Evolutionary conservation across 2,329 filamentous ascomycete species (phyloP).

Genomic region (Neofusicoccum sp.): DNA sequence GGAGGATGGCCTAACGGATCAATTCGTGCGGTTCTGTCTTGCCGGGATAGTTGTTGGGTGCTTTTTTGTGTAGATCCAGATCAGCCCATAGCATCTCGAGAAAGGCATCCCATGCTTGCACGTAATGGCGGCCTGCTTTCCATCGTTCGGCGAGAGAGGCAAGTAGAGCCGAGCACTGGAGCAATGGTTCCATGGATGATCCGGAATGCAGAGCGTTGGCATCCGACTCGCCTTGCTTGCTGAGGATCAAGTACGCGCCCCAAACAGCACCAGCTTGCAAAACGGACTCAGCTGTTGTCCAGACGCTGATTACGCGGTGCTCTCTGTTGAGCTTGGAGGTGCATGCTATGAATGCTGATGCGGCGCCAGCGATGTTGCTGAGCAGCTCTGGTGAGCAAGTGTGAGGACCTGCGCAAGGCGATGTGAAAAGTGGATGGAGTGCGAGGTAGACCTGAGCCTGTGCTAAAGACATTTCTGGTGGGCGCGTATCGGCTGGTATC

Average conservation of each 20-base stretch:
- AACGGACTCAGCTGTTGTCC: conserved; percentile 5
- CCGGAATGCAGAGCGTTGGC: not conserved
- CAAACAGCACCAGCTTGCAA: conserved; percentile 22
- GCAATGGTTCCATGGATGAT: conserved; percentile 7
- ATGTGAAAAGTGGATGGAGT: conserved; percentile 11
- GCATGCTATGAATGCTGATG: not conserved
- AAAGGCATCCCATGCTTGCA: conserved; percentile 17
- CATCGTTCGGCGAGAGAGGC: conserved; percentile 16
- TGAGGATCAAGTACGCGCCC: conserved; percentile 16
- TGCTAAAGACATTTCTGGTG: not conserved
- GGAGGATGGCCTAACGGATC: not conserved
- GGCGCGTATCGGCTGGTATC: not conserved
- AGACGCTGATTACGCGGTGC: conserved; percentile 10
- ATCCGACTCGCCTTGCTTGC: conserved; percentile 10
- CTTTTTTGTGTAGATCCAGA: not conserved
- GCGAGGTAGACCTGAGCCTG: conserved; percentile 16
- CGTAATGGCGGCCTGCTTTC: not conserved
- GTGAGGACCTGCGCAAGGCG: not conserved
- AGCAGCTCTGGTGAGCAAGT: conserved; percentile 3
- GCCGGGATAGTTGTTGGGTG: not conserved
- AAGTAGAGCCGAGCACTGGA: conserved; percentile 11
- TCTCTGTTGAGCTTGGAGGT: conserved; percentile 14
- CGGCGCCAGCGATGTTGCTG: conserved; percentile 5
- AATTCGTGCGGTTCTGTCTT: not conserved
- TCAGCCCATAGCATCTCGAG: conserved; percentile 9